Evolutionary conservation across 1,284 basidiomycete genomes (phyloP), one percentile per base, ranked within the genome.

Genomic region (Tilletia caries): DNA sequence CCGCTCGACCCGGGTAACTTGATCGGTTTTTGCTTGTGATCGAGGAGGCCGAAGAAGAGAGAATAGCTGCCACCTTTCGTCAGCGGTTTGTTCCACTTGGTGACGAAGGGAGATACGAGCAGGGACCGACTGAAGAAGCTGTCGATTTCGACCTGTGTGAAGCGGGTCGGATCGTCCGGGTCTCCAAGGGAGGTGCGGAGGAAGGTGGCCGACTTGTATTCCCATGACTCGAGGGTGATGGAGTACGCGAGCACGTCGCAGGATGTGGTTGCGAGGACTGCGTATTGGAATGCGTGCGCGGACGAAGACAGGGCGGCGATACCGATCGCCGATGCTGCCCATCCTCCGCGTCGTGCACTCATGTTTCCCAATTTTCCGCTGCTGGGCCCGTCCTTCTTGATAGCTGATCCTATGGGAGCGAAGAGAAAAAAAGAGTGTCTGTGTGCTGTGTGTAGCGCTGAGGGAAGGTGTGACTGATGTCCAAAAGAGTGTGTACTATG

Each of bases 1-100:
- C 13, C 20, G 29, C 15, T 20, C 32, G 58, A 62, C 27, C 32
- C 32, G 1, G 27, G 58, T 13, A 62, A 13, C 58, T 37, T 62
- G 58, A 62, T 33, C 27, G 58, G 32, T 10, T n/a, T 10, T 8
- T 37, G 10, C 13, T 37, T 62, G 18, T 62, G 29, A 29, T 62
- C 58, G 58, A 34, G 32, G 10, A 62, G 58, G 29, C 58, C 58
- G 58, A 62, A 62, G 58, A 62, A 62, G 58, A 62, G 58, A 8
- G 32, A 15, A 29, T 62, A 62, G 58, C 12, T 33, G 32, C 58
- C 58, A 29, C 58, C 58, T 20, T 33, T 20, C 29, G 58, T 8
- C 15, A 62, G 29, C 10, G 58, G 58, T 23, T 29, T 6, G 32
- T 62, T 34, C 58, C 58, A 62, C 13, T 23, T 33, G 58, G 58